Conservation (phyloP, 1,139 yeast genomes). For the Scheffersomyces segobiensis region DNA sequence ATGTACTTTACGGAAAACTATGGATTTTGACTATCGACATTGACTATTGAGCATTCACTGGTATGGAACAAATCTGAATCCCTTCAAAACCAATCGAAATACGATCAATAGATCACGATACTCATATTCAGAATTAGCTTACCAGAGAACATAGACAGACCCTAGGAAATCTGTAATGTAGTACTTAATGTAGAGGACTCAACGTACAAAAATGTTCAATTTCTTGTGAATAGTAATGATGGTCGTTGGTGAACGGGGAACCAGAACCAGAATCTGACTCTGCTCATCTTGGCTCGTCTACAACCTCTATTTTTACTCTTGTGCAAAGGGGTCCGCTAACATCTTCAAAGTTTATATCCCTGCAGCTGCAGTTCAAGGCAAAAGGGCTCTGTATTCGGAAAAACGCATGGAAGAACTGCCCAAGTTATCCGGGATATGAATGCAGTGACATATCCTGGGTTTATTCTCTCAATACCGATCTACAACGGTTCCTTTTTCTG, state of each 20-base stretch:
- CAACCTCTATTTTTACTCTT: background rate
- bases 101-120: background rate
- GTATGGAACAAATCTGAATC: background rate
- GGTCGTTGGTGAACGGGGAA: background rate
- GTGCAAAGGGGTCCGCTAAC: background rate
- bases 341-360: background rate
- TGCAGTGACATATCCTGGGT: background rate
- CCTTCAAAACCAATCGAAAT: background rate
- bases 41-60: background rate
- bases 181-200: background rate
- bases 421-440: background rate
- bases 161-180: background rate
- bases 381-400: background rate
- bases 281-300: background rate
- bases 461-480: constrained; percentile 5
- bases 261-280: background rate
- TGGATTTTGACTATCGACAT: background rate
- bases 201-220: background rate
- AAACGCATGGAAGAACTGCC: background rate
- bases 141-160: background rate
- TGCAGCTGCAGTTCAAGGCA: background rate
- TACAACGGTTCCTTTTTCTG: constrained; percentile 57
- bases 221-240: background rate
- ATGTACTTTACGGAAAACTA: background rate
- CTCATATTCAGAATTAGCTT: background rate